Base-by-base conservation (phyloP, 2,329 filamentous ascomycete genomes). In the Botrytis porri region DNA sequence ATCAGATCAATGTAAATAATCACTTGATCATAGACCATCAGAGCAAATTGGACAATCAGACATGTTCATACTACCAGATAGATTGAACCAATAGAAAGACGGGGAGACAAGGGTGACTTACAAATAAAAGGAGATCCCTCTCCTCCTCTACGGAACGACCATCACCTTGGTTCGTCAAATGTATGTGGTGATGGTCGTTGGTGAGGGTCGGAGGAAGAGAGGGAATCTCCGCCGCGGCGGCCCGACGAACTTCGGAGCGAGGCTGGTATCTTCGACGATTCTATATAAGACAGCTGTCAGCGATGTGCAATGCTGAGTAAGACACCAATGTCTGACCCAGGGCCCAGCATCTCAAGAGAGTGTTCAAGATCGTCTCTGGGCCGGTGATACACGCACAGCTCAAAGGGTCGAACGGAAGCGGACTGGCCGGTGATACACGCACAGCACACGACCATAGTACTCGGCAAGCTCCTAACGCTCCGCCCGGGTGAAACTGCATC, bases 281-380 rank as follows among this genome's bases (percentile, higher is more conserved):
- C 43, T 51, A 66, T 48, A 66, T 48, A 51, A 66, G 64, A 37
- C 64, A 66, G 25, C 45, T 66, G 41, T 66, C 43, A 66, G 64
- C 32, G 16, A 32, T 16, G 43, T 51, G 32, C 14, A 45, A 37
- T 8, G 12, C 63, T 51, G 43, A 66, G 63, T 51, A 51, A 51
- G 63, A 66, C 63, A 66, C 43, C 29, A 51, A 51, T 25, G 32
- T 48, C 29, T n/a, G 18, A 66, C 41, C 20, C 25, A 25, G 16
- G 32, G 63, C 6, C 43, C 35, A 51, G 43, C 63, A 37, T 48
- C 63, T n/a, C 35, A 63, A n/a, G 1, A 29, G 60, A 41, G 37
- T 59, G 8, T 35, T 64, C n/a, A 54, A 54, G n/a, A 8, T 54
- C n/a, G 51, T 54, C 5, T 54, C 6, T n/a, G 51, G 6, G n/a